Conservation (phyloP, 768 basidiomycete genomes). For the Pleurotus sapidus region DNA sequence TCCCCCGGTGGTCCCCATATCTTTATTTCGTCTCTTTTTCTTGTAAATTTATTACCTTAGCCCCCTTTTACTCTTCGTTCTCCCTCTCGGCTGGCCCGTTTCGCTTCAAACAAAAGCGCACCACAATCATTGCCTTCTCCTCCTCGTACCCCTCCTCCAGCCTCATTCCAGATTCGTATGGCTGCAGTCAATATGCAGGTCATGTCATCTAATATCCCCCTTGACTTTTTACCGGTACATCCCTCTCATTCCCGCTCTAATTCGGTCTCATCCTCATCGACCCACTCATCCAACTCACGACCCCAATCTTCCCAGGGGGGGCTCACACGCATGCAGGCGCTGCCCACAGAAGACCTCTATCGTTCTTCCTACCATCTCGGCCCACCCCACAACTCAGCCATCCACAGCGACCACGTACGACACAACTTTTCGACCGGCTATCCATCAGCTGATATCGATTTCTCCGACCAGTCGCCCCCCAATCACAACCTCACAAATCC, state of each 20-base stretch:
- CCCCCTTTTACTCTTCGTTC: slow-evolving; percentile 22
- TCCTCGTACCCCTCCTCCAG: slow-evolving; percentile 9
- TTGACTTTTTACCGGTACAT: slow-evolving; percentile 67
- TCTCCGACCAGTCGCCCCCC: slow-evolving; percentile 61
- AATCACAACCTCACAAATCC: slow-evolving; percentile 74
- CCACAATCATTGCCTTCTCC: slow-evolving; percentile 33
- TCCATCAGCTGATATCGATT: slow-evolving; percentile 18
- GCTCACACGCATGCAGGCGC: slow-evolving; percentile 49
- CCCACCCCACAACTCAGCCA: slow-evolving; percentile 32
- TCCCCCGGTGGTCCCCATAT: slow-evolving; percentile 14
- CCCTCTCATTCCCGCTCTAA: slow-evolving; percentile 72
- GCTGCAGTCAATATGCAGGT: slow-evolving; percentile 75
- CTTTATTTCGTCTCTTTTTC: slow-evolving; percentile 23
- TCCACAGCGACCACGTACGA: slow-evolving; percentile 44
- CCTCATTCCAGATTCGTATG: slow-evolving; percentile 38
- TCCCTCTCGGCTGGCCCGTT: slow-evolving; percentile 59
- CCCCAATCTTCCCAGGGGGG: slow-evolving; percentile 77
- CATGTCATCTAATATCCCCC: slow-evolving; percentile 62
- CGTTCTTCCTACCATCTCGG: slow-evolving; percentile 58
- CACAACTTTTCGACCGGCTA: slow-evolving; percentile 15
- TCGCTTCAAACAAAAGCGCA: slow-evolving; percentile 25
- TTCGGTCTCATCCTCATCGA: slow-evolving; percentile 75
- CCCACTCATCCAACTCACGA: slow-evolving; percentile 69
- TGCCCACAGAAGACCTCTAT: slow-evolving; percentile 69
- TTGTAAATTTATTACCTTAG: slow-evolving; percentile 15